Conservation (phyloP, 2,329 filamentous ascomycete species). For the Nemania abortiva region DNA sequence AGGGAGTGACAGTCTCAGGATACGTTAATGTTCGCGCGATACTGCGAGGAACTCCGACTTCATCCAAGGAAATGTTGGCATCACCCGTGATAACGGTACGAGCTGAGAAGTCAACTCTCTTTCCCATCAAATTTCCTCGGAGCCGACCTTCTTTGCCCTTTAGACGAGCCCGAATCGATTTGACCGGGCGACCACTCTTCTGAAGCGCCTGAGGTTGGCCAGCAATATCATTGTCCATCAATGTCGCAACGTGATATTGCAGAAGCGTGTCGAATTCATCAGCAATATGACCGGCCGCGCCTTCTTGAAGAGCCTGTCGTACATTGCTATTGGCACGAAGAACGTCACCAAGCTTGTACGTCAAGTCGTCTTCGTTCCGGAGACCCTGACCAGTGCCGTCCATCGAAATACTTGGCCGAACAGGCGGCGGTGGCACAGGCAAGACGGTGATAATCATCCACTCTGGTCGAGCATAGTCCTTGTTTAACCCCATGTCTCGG, state of each 20-base stretch:
- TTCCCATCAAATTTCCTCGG: constrained; percentile 98
- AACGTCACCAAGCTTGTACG: constrained; percentile 98
- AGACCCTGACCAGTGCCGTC: constrained; percentile 92
- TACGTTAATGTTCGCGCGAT: constrained; percentile 95
- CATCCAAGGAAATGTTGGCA: constrained; percentile 93
- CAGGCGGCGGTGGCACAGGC: constrained; percentile 93
- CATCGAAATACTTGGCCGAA: constrained; percentile 96
- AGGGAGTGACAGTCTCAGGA: constrained; percentile 95
- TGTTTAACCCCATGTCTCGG: constrained; percentile 88
- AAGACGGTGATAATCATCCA: constrained; percentile 98
- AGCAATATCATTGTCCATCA: constrained; percentile 99
- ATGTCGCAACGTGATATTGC: constrained; percentile 98
- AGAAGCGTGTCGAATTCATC: constrained; percentile 91
- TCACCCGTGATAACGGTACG: constrained; percentile 99
- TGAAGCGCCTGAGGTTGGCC: constrained; percentile 94
- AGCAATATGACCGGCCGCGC: constrained; percentile 90
- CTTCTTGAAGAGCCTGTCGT: constrained; percentile 88
- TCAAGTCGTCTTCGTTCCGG: constrained; percentile 98
- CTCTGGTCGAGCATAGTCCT: constrained; percentile 94
- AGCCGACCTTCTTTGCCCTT: constrained; percentile 99
- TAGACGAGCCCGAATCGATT: constrained; percentile 94
- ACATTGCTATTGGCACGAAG: constrained; percentile 98
- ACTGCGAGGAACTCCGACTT: constrained; percentile 95
- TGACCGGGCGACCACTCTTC: constrained; percentile 95
- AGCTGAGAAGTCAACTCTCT: constrained; percentile 98